Base-by-base conservation (phyloP, 306 rosid genomes). In the Astragalus membranaceus region DNA sequence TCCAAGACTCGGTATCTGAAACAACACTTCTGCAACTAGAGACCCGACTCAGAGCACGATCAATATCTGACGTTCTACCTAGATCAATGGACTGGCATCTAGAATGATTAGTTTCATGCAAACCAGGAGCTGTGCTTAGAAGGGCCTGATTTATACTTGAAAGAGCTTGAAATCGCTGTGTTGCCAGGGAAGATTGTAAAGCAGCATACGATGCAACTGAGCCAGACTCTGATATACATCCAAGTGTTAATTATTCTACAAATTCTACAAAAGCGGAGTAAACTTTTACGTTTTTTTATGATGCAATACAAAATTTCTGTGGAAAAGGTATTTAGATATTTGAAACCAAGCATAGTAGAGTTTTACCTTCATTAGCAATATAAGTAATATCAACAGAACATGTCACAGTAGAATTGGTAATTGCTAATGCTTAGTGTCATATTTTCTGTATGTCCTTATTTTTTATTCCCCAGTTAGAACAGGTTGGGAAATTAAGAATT, bases 131-230 rank as follows among this genome's bases (percentile, higher is more conserved):
- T 59, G 86, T 75, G 55, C 44, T 72, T 7, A 84, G 68, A 66
- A 87, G 83, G 47, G 75, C 43, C 71, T 88, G 85, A 66, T 91
- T 95, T 63, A 91, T 83, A 67, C 76, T 65, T 32, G 92, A 44
- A 65, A 95, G 97, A 58, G 99, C 96, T 64, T 87, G 97, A 82
- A 81, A 91, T 61, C 92, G 78, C 75, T 91, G 97, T 35, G 85
- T 67, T 44, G 95, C 75, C 46, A 89, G 80, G 51, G 96, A 88
- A 32, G 95, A 86, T 42, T 43, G 76, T 54, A 75, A 75, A 69
- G 77, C 84, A 73, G 88, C 71, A 71, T 75, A 59, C 2, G 89
- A 85, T 55, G 78, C 63, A 59, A 71, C 61, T 0, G 96, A 95
- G 36, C 59, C 78, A 69, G 49, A 20, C 37, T 91, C 99, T 94